Base-by-base conservation (phyloP, 2,329 filamentous ascomycete species). In the Penicillium janthinellum region DNA sequence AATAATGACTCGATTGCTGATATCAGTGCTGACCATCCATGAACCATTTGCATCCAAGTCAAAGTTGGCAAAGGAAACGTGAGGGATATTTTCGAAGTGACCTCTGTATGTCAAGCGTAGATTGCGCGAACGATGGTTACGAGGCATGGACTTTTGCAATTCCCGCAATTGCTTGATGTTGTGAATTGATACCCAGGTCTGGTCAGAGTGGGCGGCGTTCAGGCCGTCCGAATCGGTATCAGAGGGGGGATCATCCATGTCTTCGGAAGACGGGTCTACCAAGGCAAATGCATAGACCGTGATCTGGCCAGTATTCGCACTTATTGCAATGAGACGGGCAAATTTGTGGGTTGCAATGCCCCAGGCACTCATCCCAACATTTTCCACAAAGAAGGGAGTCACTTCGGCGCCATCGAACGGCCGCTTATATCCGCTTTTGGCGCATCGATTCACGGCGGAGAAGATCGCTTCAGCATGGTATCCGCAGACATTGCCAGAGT, bases 321-420 rank as follows among this genome's bases (percentile, higher is more conserved):
- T 91, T 41, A 96, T 88, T 0, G 94, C 95, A 63, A 99, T 89
- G 62, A 97, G 80, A 0, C 93, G 87, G n/a, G 91, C 91, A 63
- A 88, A 80, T 62, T 86, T 83, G 73, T 98, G 94, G 11, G 96
- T 83, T 7, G 92, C 89, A 50, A 96, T 77, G 0, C 94, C 95
- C 95, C 95, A 99, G 2, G 93, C 94, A 60, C 91, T 94, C 25
- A 77, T 79, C 1, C 86, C 85, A 2, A 96, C 92, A 71, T 90
- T 92, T 39, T 90, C 85, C 59, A 87, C 85, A 58, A 96, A 90
- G 70, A 96, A 90, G 1, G 78, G 77, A 17, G 71, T 71, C 15
- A 81, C 68, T 51, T 74, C 71, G 7, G 71, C 59, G n/a, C 68
- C 64, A 56, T 77, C 67, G 47, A 74, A 67, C 22, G 72, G 72